A percentile compares a stretch with the other conserved stretches of the same genome.
Conservation (phyloP, 192 early-diverging fungal genomes). For the Lobosporangium transversale region DNA sequence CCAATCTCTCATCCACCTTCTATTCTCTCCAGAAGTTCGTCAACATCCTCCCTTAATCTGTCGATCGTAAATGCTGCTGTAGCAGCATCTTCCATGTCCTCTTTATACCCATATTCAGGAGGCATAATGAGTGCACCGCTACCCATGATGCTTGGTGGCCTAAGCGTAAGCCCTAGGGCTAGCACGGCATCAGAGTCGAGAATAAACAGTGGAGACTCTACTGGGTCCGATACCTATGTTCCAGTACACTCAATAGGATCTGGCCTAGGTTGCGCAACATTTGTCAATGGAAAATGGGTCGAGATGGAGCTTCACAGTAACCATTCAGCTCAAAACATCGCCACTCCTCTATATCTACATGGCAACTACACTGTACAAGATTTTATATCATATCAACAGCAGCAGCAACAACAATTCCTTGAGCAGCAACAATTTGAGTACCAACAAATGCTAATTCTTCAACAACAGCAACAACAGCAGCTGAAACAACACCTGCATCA, state of each 20-base stretch:
- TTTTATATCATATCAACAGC: constrained; percentile 52
- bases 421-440: constrained; percentile 51
- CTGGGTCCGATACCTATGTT: constrained; percentile 36
- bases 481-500: constrained; percentile 32
- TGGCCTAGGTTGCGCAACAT: constrained; percentile 39
- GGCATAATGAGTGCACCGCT: constrained; percentile 26
- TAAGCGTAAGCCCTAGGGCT: background rate
- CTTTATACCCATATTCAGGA: background rate
- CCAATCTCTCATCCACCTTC: constrained; percentile 45
- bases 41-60: constrained; percentile 37
- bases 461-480: constrained; percentile 46
- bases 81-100: constrained; percentile 22
- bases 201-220: constrained; percentile 45
- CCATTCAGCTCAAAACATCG: background rate
- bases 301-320: constrained; percentile 26
- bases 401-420: constrained; percentile 47
- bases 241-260: constrained; percentile 21
- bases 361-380: constrained; percentile 44
- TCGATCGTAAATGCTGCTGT: constrained; percentile 47
- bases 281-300: constrained; percentile 40
- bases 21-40: constrained; percentile 21
- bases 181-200: constrained; percentile 8
- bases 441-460: constrained; percentile 47
- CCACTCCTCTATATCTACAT: constrained; percentile 20
- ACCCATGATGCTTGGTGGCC: constrained; percentile 12